Conservation (phyloP, 768 basidiomycete genomes). For the Suillus plorans region DNA sequence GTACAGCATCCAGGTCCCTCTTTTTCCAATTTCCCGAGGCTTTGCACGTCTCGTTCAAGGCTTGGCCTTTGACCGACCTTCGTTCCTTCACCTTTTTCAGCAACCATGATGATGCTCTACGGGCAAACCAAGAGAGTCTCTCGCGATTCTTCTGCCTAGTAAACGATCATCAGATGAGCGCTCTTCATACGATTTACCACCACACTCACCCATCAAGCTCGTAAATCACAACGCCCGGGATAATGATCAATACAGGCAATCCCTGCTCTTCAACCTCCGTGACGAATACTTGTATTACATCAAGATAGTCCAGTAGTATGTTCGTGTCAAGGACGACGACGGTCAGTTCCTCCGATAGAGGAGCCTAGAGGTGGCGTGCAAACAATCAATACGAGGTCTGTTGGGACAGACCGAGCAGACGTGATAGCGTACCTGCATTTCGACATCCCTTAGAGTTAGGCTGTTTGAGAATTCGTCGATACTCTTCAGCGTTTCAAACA, state of each 20-base stretch:
- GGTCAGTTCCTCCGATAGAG: slow-evolving; percentile 39
- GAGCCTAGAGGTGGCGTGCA: slow-evolving; percentile 31
- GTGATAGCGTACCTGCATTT: slow-evolving; percentile 60
- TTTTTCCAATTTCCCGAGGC: slow-evolving; percentile 61
- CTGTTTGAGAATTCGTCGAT: slow-evolving; percentile 58
- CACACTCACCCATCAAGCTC: slow-evolving; percentile 70
- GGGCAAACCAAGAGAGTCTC: slow-evolving; percentile 59
- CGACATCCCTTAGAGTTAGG: slow-evolving; percentile 46
- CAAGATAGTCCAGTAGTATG: slow-evolving; percentile 67
- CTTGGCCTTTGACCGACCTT: slow-evolving; percentile 57
- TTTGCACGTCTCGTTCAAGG: slow-evolving; percentile 63
- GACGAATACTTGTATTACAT: slow-evolving; percentile 63
- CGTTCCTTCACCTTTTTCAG: slow-evolving; percentile 59
- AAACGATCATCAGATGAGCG: slow-evolving; percentile 5
- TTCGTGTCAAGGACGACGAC: slow-evolving; percentile 79
- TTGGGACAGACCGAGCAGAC: neutral
- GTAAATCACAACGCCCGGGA: slow-evolving; percentile 73
- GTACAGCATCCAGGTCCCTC: slow-evolving; percentile 41
- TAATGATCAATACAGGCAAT: slow-evolving; percentile 59
- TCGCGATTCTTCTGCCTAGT: slow-evolving; percentile 41
- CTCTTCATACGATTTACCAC: slow-evolving; percentile 2
- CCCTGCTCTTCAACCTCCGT: slow-evolving; percentile 51
- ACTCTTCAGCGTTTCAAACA: slow-evolving; percentile 44
- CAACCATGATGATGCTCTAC: slow-evolving; percentile 69
- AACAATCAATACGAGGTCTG: neutral